Evolutionary conservation across 2,329 filamentous ascomycete genomes (phyloP).

Genomic region (Sphaerulina musiva): DNA sequence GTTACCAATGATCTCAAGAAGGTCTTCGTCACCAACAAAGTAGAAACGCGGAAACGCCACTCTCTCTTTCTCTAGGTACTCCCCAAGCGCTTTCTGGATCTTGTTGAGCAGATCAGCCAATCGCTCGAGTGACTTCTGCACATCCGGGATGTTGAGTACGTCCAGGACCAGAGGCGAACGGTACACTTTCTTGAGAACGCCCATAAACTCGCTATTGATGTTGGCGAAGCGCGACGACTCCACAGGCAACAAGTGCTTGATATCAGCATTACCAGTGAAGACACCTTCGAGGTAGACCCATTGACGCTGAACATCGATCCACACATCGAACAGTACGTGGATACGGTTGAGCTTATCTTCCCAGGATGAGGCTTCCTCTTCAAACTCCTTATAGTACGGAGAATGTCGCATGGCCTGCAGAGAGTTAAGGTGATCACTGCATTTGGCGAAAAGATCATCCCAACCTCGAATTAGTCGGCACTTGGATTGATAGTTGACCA

Average conservation of each 20-base stretch:
- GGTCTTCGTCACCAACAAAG: constrained; percentile 96
- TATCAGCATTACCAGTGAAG: constrained; percentile 96
- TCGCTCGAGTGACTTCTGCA: constrained; percentile 91
- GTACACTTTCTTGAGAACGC: constrained; percentile 99
- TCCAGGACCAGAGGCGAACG: constrained; percentile 94
- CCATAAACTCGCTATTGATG: constrained; percentile 97
- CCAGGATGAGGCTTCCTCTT: constrained; percentile 93
- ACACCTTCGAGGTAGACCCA: constrained; percentile 99
- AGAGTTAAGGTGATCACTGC: constrained; percentile 95
- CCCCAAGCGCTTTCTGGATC: constrained; percentile 96
- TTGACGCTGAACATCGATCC: constrained; percentile 99
- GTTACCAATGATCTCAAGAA: constrained; percentile 98
- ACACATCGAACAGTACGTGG: constrained; percentile 96
- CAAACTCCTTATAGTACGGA: constrained; percentile 98
- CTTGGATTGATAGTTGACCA: constrained; percentile 97
- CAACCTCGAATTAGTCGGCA: constrained; percentile 94
- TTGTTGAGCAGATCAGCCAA: constrained; percentile 96
- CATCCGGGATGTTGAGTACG: constrained; percentile 88
- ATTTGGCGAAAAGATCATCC: constrained; percentile 97
- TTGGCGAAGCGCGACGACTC: constrained; percentile 97
- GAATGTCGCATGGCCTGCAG: constrained; percentile 98
- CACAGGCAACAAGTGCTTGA: constrained; percentile 93
- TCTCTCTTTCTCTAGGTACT: constrained; percentile 96
- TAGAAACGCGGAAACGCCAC: constrained; percentile 98
- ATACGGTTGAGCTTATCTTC: constrained; percentile 97